A percentile compares a stretch with the other conserved stretches of the same genome.
These are phyloP conservation scores for Gymnopilus dilepis DNA, from an alignment of 768 basidiomycete genomes.

Conservation along the genomic window DNA sequence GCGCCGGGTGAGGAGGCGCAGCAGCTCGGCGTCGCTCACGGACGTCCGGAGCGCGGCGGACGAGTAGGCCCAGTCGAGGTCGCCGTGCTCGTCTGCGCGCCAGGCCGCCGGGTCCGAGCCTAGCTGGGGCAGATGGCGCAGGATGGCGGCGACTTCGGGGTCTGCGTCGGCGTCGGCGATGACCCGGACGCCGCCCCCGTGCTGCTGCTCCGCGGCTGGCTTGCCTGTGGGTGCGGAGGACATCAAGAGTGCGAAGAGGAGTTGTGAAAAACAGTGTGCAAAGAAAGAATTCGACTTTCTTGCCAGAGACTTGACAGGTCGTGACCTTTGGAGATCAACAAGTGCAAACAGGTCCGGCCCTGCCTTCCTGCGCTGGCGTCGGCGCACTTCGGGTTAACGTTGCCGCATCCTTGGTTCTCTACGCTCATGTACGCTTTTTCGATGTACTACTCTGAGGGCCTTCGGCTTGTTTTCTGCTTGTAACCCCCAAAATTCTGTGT, in stretches of 20 bases:
- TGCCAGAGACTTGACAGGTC: neutral
- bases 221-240: neutral
- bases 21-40: conserved; percentile 24
- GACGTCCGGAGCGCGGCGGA: conserved; percentile 16
- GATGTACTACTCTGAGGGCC: too few relatives aligned
- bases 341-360: neutral
- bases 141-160: conserved; percentile 17
- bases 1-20: conserved; percentile 18
- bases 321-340: neutral
- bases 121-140: conserved; percentile 4
- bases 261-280: neutral
- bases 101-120: conserved; percentile 18
- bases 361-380: too few relatives aligned
- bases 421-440: too few relatives aligned
- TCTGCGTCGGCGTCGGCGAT: too few relatives aligned
- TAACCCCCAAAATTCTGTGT: too few relatives aligned
- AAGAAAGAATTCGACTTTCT: neutral
- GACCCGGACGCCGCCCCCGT: neutral
- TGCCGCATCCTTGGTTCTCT: too few relatives aligned
- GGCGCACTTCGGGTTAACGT: too few relatives aligned
- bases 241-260: neutral
- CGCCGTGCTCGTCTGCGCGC: conserved; percentile 20
- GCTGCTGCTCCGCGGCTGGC: neutral
- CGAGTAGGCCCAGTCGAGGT: conserved; percentile 30
- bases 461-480: too few relatives aligned